These are phyloP conservation scores for Euphorbia pulcherrima DNA, from an alignment of 345 rosid species.

Conservation along the genomic window DNA sequence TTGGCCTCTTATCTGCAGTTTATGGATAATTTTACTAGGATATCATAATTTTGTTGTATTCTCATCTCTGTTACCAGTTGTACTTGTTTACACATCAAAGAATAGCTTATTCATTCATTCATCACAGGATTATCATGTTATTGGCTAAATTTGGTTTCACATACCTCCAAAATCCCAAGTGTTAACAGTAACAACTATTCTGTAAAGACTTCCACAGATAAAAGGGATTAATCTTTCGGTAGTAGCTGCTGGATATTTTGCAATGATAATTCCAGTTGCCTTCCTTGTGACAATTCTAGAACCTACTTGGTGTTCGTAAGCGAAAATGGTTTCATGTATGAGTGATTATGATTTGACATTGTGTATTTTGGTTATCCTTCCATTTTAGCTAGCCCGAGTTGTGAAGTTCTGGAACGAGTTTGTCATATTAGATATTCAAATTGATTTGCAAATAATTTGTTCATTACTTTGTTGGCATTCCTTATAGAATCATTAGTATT, in stretches of 20 bases:
- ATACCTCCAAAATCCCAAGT: neutral
- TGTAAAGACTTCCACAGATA: neutral
- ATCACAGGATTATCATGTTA: neutral
- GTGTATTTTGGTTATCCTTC: neutral
- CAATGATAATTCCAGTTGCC: neutral
- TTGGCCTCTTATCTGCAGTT: neutral
- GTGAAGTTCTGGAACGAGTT: neutral
- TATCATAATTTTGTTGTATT: neutral
- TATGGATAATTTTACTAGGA: neutral
- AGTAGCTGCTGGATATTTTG: neutral
- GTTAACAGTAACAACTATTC: neutral
- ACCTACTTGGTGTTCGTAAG: neutral
- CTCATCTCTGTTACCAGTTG: neutral
- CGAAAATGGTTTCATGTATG: neutral
- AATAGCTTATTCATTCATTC: neutral
- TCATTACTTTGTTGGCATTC: neutral
- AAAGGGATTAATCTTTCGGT: neutral
- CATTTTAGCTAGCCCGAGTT: neutral
- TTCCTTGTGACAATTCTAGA: neutral
- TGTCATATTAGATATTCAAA: neutral
- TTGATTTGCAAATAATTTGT: neutral
- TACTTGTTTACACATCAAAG: neutral
- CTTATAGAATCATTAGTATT: neutral
- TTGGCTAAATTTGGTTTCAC: neutral
- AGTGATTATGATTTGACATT: neutral